Base-by-base conservation (phyloP, 1,284 basidiomycete genomes). In the Apiotrichum laibachii region DNA sequence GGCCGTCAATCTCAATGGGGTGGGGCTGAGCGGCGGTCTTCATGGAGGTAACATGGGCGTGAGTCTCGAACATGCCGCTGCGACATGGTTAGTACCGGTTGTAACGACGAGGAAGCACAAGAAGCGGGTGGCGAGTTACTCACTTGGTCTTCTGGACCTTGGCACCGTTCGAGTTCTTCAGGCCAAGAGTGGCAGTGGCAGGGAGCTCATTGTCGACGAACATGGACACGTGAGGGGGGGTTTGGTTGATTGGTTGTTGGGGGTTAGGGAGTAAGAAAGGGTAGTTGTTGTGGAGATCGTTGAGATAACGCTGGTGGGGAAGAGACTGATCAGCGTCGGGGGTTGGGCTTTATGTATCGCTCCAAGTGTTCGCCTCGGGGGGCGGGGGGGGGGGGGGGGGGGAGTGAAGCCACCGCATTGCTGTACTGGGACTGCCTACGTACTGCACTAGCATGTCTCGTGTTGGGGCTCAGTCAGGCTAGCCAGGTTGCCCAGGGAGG, bases 31-130 rank as follows among this genome's bases (percentile, higher is more conserved):
- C 31, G 13, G 42, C 26, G 15, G 33, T 51, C 50, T 61, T 55
- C 34, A 47, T 47, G 1, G 47, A 46, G 35, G 39, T 39, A 31
- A 53, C 47, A 52, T 57, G 53, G 12, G 48, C 48, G 49, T 54
- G 58, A 37, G 61, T 63, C n/a, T 42, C 37, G 55, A 63, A 63
- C 39, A 58, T 58, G 55, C 59, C 57, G 35, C 61, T 63, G 57
- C 0, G 43, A 12, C 21, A 35, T 37, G 46, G 54, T 26, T 34
- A 35, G 35, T 48, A 39, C 21, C 26, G 22, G 53, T 18, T 3
- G 26, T 31, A 31, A 31, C 26, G 19, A 6, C 11, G 35, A 15
- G 51, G 18, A 15, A 33, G 12, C 31, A 5, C 33, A 19, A 35
- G 51, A 26, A 42, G 42, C 42, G 19, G 42, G 18, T n/a, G 42